Conservation (phyloP, 2,329 filamentous ascomycete genomes). For the Penicillium sp. region DNA sequence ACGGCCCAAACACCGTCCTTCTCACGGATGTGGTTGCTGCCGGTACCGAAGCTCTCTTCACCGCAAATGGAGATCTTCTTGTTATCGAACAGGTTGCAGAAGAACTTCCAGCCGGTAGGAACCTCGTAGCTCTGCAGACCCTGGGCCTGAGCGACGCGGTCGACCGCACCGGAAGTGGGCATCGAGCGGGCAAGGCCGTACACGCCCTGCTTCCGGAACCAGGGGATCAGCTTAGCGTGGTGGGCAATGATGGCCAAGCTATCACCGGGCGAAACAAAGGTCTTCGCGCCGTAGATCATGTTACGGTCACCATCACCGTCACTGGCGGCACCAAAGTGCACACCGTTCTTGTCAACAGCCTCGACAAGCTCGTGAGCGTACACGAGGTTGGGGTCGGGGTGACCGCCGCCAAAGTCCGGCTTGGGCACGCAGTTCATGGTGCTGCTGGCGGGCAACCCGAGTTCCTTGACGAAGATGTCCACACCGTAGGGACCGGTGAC, state of each 20-base stretch:
- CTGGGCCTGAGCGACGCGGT: constrained; percentile 94
- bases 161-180: constrained; percentile 94
- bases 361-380: constrained; percentile 96
- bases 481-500: constrained; percentile 95
- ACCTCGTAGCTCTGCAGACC: constrained; percentile 92
- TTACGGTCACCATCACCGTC: constrained; percentile 98
- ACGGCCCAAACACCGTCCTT: constrained; percentile 99
- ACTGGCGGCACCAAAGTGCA: constrained; percentile 94
- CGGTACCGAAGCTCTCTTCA: constrained; percentile 97
- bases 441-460: constrained; percentile 73
- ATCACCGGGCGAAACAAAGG: constrained; percentile 96
- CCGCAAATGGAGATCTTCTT: constrained; percentile 98
- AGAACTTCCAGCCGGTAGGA: constrained; percentile 99
- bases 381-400: constrained; percentile 96
- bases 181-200: constrained; percentile 95
- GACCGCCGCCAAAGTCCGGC: constrained; percentile 94
- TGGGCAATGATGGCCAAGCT: constrained; percentile 98
- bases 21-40: constrained; percentile 97
- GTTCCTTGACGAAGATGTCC: constrained; percentile 92
- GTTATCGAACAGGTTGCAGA: constrained; percentile 92
- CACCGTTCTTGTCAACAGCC: constrained; percentile 83
- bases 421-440: constrained; percentile 91
- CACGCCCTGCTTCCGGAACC: constrained; percentile 97
- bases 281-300: constrained; percentile 99
- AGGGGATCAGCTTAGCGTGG: constrained; percentile 93